Base-by-base conservation (phyloP, 768 basidiomycete species). In the Mycena metata region DNA sequence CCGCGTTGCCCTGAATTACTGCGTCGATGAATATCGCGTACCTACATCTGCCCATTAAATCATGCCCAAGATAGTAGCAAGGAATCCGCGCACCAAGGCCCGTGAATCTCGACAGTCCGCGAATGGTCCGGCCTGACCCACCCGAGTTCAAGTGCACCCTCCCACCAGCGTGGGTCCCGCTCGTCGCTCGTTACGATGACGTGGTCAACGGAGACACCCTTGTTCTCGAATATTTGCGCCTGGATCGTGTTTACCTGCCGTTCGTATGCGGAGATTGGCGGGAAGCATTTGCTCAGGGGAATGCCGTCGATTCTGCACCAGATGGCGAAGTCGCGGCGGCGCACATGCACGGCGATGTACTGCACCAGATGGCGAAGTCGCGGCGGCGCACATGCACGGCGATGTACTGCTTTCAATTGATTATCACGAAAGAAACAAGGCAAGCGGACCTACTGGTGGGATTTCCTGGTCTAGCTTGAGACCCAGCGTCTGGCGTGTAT, bases 21-120 rank as follows among this genome's bases (percentile, higher is more conserved):
- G 84, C 82, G 64, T 87, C 86, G n/a, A 87, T 71, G 50, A 87
- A 69, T 19, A 83, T 70, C 2, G 85, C 81, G 69, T 86, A 83
- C 83, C 84, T 85, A 83, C 83, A 85, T 84, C 67, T 12, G 41
- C 33, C 21, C 21, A 6, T 21, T n/a, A 12, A 17, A n/a, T 19
- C 36, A 13, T 46, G 21, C 23, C 11, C n/a, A 26, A 26, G 19
- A 16, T 36, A 49, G 64, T n/a, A 60, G 19, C 59, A 2, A 54
- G 16, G 77, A 79, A 75, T 70, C 58, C 11, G 77, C 73, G 42
- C 79, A 76, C 78, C 19, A 79, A 66, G 52, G 5, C 1, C 80
- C 78, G 57, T 75, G 70, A 8, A 24, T 55, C 65, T 78, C 77
- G 35, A 62, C 74, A 15, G 80, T 82, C 30, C 26, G 17, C n/a